These are phyloP conservation scores for Hypomyces perniciosus DNA, from an alignment of 2,329 filamentous ascomycete genomes.

Conservation along the genomic window DNA sequence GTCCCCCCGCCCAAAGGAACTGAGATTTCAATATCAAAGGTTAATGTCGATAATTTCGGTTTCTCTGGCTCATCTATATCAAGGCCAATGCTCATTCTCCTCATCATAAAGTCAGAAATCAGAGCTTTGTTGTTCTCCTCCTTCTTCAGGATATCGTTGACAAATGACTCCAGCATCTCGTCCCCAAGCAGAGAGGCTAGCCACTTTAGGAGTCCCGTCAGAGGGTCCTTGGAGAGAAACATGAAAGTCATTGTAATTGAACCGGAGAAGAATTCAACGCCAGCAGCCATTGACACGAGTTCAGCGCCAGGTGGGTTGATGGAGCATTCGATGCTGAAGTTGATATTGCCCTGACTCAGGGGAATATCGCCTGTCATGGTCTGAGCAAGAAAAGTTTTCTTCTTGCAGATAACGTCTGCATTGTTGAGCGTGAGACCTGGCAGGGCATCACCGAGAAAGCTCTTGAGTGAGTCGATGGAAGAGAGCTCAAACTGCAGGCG, in stretches of 20 bases:
- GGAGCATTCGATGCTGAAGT: constrained; percentile 5
- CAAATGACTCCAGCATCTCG: not conserved
- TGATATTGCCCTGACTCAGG: not conserved
- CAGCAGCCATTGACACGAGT: constrained; percentile 3
- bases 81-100: constrained; percentile 1
- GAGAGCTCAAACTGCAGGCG: constrained; percentile 7
- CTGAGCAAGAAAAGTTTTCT: not conserved
- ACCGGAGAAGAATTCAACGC: not conserved
- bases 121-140: constrained; percentile 1
- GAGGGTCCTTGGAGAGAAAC: not conserved
- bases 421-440: constrained; percentile 5
- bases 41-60: not conserved
- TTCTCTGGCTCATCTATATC: not conserved
- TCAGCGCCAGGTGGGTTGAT: not conserved
- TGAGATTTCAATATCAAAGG: constrained; percentile 7
- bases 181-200: constrained; percentile 4
- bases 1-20: constrained; percentile 2
- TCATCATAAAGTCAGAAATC: not conserved
- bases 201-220: constrained; percentile 5
- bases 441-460: not conserved
- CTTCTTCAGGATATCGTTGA: constrained; percentile 1
- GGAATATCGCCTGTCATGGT: constrained; percentile 2
- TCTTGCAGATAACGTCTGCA: constrained; percentile 8
- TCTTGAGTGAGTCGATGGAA: not conserved
- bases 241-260: constrained; percentile 1